Percentiles rank a stretch among this genome's conserved stretches.
These are phyloP conservation scores for Bipolaris cookei DNA, from an alignment of 2,329 filamentous ascomycete genomes.

Conservation along the genomic window DNA sequence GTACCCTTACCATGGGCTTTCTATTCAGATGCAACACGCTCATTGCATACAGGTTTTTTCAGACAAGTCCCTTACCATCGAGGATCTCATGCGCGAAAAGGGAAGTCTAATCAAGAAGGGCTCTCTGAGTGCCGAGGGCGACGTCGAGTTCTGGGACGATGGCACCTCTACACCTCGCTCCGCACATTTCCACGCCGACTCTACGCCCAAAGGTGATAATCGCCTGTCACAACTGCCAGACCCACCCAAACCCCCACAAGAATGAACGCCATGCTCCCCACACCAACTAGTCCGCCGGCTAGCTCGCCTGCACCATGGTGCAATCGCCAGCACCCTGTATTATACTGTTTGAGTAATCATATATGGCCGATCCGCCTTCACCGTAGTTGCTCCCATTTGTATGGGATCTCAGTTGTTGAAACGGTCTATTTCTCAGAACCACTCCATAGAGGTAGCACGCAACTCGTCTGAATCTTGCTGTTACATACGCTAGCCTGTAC, in stretches of 20 bases:
- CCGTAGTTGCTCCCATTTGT: background rate
- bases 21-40: background rate
- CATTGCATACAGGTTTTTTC: conserved; percentile 68
- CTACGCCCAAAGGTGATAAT: conserved; percentile 33
- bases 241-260: conserved; percentile 20
- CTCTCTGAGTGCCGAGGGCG: conserved; percentile 75
- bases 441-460: background rate
- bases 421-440: background rate
- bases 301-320: background rate
- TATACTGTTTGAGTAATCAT: background rate
- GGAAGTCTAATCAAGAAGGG: conserved; percentile 77
- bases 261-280: conserved; percentile 5
- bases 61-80: conserved; percentile 71
- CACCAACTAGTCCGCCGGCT: background rate
- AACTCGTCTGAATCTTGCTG: background rate
- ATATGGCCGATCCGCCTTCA: background rate
- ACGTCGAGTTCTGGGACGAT: conserved; percentile 91
- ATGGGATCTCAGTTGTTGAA: background rate
- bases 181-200: conserved; percentile 42
- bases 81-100: conserved; percentile 77
- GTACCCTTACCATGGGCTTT: conserved; percentile 41
- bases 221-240: conserved; percentile 28
- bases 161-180: conserved; percentile 54
- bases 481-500: background rate
- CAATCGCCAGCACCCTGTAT: background rate